Percentiles rank a stretch among this genome's conserved stretches.
Evolutionary conservation across 768 basidiomycete species (phyloP).

Genomic region (Krasilnikovozyma curviuscula): DNA sequence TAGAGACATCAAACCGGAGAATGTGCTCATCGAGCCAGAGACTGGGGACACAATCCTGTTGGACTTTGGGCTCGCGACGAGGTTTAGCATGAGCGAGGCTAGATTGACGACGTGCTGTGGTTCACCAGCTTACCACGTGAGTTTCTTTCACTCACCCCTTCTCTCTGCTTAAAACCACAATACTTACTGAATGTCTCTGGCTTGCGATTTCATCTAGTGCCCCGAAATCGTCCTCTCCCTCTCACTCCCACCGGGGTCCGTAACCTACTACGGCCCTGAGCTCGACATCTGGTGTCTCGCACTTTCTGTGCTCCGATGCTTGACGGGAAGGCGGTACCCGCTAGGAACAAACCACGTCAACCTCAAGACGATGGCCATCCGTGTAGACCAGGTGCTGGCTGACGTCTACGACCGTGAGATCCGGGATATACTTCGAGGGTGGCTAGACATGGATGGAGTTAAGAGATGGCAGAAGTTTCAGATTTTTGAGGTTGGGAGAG

Average conservation of each 20-base stretch:
- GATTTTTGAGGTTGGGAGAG: conserved; percentile 18
- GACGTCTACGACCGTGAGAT: conserved; percentile 21
- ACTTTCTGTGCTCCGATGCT: conserved; percentile 27
- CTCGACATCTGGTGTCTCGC: conserved; percentile 32
- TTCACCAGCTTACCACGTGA: conserved; percentile 23
- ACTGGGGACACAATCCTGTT: conserved; percentile 27
- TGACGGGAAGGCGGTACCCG: conserved; percentile 27
- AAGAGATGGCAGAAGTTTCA: conserved; percentile 25
- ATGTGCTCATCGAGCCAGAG: conserved; percentile 20
- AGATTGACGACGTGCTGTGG: conserved; percentile 32
- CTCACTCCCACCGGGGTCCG: conserved; percentile 23
- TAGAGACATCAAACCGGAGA: conserved; percentile 26
- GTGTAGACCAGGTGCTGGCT: conserved; percentile 25
- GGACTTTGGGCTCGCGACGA: conserved; percentile 31
- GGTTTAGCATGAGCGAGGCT: conserved; percentile 26
- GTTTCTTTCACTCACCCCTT: neutral
- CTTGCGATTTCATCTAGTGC: conserved; percentile 21
- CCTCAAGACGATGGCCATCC: conserved; percentile 22
- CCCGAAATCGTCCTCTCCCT: conserved; percentile 29
- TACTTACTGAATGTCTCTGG: neutral
- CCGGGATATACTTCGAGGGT: conserved; percentile 20
- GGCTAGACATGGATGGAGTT: conserved; percentile 26
- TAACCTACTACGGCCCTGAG: conserved; percentile 28
- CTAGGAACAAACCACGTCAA: conserved; percentile 27
- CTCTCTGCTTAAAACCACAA: conserved; percentile 4